Evolutionary conservation across 805 yeast species (phyloP).

Genomic region (Trichomonascus vanleenenianus): DNA sequence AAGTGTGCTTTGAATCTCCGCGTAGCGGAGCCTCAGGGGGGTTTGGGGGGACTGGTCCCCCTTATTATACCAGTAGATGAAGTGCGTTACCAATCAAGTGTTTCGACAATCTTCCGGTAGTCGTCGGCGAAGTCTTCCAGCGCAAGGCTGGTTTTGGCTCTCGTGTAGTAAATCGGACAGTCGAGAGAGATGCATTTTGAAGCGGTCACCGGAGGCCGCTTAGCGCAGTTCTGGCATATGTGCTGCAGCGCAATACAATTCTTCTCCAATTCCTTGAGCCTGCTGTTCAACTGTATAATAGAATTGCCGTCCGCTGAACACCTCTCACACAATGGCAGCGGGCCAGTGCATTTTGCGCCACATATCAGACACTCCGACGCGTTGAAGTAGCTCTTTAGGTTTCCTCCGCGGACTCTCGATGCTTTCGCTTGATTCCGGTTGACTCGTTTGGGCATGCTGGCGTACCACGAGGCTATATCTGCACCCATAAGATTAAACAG

Average conservation of each 20-base stretch:
- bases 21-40: too few relatives aligned
- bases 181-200: conserved; percentile 51
- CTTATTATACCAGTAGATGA: too few relatives aligned
- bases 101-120: too few relatives aligned
- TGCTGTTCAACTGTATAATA: conserved; percentile 11
- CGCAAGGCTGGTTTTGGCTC: conserved; percentile 33
- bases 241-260: conserved; percentile 15
- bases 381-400: conserved; percentile 12
- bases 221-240: conserved; percentile 27
- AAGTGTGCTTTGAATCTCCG: too few relatives aligned
- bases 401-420: neutral
- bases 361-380: conserved; percentile 17
- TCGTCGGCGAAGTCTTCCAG: too few relatives aligned
- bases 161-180: conserved; percentile 54
- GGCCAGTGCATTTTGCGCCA: conserved; percentile 1
- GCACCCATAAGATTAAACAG: conserved; percentile 78
- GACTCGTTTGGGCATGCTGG: conserved; percentile 46
- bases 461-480: conserved; percentile 68
- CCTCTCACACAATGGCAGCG: conserved; percentile 6
- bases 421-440: neutral
- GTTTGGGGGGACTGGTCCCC: too few relatives aligned
- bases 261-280: conserved; percentile 13
- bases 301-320: conserved; percentile 15
- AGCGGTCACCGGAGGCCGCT: conserved; percentile 26
- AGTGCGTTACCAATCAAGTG: neutral